Conservation (phyloP, 371 early-diverging fungal species). For the Fennellomyces sp. region DNA sequence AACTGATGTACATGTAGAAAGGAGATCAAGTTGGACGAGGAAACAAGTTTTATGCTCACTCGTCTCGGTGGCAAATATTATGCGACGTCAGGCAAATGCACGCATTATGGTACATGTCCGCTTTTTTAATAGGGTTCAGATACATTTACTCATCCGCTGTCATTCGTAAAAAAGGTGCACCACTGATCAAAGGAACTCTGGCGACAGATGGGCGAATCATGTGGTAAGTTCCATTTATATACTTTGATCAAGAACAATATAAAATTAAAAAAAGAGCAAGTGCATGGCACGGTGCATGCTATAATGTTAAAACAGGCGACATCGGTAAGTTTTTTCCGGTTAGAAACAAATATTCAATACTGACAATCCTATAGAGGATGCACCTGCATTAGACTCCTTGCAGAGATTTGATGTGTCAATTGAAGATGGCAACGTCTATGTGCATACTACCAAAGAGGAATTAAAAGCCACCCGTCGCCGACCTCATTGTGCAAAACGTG, state of each 20-base stretch:
- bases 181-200: constrained; percentile 16
- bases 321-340: constrained; percentile 28
- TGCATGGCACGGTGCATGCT: constrained; percentile 65
- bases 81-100: constrained; percentile 32
- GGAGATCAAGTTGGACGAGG: constrained; percentile 18
- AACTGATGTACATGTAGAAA: constrained; percentile 10
- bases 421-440: constrained; percentile 40
- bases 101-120: constrained; percentile 26
- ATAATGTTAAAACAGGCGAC: constrained; percentile 54
- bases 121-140: not conserved
- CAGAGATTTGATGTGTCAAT: constrained; percentile 32
- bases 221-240: constrained; percentile 23
- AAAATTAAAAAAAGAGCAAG: constrained; percentile 12
- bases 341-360: not conserved
- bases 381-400: constrained; percentile 53
- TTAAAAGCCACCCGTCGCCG: constrained; percentile 31
- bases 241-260: not conserved
- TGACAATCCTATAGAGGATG: constrained; percentile 39
- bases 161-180: constrained; percentile 8
- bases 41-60: constrained; percentile 15
- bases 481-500: constrained; percentile 25
- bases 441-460: constrained; percentile 34
- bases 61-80: constrained; percentile 23
- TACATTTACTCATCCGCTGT: not conserved
- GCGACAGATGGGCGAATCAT: constrained; percentile 31